These are phyloP conservation scores for Oryza rufipogon DNA, from an alignment of 176 grass and related monocot species.

Conservation along the genomic window DNA sequence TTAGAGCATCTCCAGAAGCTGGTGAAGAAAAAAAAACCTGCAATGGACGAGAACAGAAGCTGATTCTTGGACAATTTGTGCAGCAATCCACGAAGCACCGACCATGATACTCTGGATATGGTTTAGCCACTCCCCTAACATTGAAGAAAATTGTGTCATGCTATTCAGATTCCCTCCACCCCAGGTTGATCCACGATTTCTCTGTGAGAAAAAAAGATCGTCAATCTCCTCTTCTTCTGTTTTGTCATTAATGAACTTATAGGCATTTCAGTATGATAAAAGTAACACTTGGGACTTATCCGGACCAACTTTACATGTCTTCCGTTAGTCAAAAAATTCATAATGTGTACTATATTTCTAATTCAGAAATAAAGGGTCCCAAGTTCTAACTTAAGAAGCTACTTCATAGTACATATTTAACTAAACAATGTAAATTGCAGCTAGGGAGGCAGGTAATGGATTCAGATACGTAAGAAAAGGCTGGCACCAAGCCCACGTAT, in stretches of 20 bases:
- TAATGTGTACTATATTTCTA: neutral
- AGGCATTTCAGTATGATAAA: slow-evolving; percentile 14
- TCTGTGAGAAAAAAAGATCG: slow-evolving; percentile 41
- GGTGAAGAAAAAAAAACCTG: slow-evolving; percentile 60
- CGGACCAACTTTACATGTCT: neutral
- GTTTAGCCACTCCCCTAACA: slow-evolving; percentile 87
- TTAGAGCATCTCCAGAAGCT: slow-evolving; percentile 10
- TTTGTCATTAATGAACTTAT: slow-evolving; percentile 13
- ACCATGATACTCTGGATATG: slow-evolving; percentile 93
- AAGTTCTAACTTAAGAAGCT: neutral
- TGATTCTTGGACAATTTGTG: slow-evolving; percentile 74
- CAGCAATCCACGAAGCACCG: slow-evolving; percentile 98
- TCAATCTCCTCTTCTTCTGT: slow-evolving; percentile 18
- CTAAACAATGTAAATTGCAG: neutral
- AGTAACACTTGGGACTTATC: slow-evolving; percentile 11
- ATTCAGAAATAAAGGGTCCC: slow-evolving; percentile 1
- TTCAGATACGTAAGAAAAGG: neutral
- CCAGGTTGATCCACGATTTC: slow-evolving; percentile 94
- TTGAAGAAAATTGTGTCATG: slow-evolving; percentile 94
- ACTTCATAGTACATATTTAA: neutral
- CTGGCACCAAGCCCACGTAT: neutral
- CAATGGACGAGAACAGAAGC: slow-evolving; percentile 97
- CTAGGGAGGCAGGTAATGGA: neutral
- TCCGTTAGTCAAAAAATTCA: neutral
- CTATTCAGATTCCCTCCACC: slow-evolving; percentile 95